These are phyloP conservation scores for Paramecium caudatum DNA, from an alignment of 73 alveolate genomes.

Conservation along the genomic window DNA sequence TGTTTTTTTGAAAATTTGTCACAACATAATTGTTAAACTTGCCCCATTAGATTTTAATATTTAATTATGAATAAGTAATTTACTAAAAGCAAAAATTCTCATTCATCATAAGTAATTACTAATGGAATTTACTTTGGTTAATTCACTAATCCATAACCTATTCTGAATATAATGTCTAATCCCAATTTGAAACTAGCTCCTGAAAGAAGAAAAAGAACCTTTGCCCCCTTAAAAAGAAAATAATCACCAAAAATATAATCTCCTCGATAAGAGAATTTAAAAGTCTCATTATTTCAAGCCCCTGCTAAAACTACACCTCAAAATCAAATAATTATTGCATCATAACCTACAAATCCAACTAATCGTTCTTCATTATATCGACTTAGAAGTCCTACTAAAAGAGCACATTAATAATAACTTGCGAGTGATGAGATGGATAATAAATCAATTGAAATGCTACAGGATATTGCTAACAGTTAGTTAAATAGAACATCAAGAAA, in stretches of 20 bases:
- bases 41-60: neutral
- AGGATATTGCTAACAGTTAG: slow-evolving; percentile 11
- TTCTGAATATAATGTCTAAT: neutral
- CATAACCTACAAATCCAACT: neutral
- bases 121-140: slow-evolving; percentile 58
- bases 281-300: neutral
- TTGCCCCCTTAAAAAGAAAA: neutral
- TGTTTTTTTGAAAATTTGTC: neutral
- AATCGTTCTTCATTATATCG: neutral
- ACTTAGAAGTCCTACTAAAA: neutral
- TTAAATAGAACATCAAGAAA: slow-evolving; percentile 22
- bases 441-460: slow-evolving; percentile 3
- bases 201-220: neutral
- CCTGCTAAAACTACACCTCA: neutral
- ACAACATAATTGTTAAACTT: neutral
- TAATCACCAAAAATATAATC: slow-evolving; percentile 39
- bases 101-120: neutral
- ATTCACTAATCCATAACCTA: neutral
- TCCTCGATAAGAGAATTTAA: neutral
- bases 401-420: neutral
- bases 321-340: neutral
- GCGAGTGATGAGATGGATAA: slow-evolving; percentile 45
- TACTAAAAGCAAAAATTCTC: neutral
- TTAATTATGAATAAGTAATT: neutral
- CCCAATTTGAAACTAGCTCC: neutral